These are phyloP conservation scores for Aureobasidium sp. DNA, from an alignment of 2,329 filamentous ascomycete genomes.

Conservation along the genomic window DNA sequence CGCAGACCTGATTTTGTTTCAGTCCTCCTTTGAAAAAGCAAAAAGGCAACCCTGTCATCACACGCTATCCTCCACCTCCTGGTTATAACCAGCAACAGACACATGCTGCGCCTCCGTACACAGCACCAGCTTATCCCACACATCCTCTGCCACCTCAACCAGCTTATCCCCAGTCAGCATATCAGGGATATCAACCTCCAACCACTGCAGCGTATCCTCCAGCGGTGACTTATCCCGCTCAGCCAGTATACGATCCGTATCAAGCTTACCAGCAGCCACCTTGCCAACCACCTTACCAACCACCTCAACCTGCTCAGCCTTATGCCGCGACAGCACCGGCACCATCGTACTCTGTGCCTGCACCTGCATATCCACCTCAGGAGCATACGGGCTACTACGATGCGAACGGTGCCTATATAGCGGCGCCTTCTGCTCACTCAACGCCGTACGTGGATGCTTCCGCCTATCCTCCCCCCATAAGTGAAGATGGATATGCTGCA, in stretches of 20 bases:
- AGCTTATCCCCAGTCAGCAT: constrained; percentile 14
- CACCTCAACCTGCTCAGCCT: neutral
- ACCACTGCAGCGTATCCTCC: neutral
- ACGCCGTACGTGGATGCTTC: neutral
- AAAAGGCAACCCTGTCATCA: constrained; percentile 41
- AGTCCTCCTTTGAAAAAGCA: constrained; percentile 31
- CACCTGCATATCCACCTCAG: neutral
- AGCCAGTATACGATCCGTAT: constrained; percentile 1
- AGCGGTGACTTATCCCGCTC: neutral
- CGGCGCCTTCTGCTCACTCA: neutral
- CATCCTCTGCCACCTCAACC: neutral
- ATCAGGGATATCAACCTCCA: constrained; percentile 20
- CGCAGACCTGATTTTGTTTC: constrained; percentile 15
- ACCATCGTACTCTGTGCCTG: neutral
- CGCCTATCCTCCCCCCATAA: neutral
- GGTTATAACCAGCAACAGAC: constrained; percentile 8
- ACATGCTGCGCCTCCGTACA: constrained; percentile 6
- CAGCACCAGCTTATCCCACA: constrained; percentile 1
- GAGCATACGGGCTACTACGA: constrained; percentile 8
- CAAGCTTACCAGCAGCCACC: constrained; percentile 16
- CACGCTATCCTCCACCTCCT: constrained; percentile 41
- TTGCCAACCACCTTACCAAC: constrained; percentile 3
- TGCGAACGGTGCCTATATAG: constrained; percentile 1
- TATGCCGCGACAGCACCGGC: neutral
- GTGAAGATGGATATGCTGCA: constrained; percentile 1